A percentile compares a stretch with the other conserved stretches of the same genome.
Evolutionary conservation across 257 asterid species (phyloP).

Genomic region (Scutellaria galericulata): DNA sequence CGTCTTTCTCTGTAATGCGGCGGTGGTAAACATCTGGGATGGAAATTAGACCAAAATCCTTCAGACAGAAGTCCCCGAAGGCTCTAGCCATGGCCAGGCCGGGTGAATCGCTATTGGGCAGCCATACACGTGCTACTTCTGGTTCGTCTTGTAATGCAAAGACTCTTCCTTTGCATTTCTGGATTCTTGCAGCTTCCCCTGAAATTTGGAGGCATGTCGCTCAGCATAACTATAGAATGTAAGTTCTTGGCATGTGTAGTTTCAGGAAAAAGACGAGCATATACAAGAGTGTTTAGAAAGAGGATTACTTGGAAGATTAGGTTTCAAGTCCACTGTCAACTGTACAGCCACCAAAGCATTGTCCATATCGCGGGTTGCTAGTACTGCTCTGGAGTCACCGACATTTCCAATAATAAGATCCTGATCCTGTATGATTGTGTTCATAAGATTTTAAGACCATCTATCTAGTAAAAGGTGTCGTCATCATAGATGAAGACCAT

Average conservation of each 20-base stretch:
- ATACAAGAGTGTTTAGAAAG: slow-evolving; percentile 12
- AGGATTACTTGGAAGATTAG: slow-evolving; percentile 92
- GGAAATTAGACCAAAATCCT: slow-evolving; percentile 96
- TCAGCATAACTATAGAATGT: neutral
- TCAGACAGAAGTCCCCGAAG: slow-evolving; percentile 95
- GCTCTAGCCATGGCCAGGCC: slow-evolving; percentile 99
- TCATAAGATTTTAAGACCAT: slow-evolving; percentile 18
- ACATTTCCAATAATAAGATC: slow-evolving; percentile 92
- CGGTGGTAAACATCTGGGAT: slow-evolving; percentile 93
- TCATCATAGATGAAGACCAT: slow-evolving; percentile 5
- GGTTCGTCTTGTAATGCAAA: slow-evolving; percentile 99
- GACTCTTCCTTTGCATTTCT: slow-evolving; percentile 91
- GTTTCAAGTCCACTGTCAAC: slow-evolving; percentile 97
- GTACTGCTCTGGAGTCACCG: slow-evolving; percentile 95
- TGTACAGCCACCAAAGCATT: slow-evolving; percentile 78
- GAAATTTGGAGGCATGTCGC: slow-evolving; percentile 28
- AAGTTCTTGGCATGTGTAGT: slow-evolving; percentile 1
- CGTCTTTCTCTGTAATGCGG: slow-evolving; percentile 66
- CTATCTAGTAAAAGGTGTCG: neutral
- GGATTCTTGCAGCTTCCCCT: slow-evolving; percentile 98
- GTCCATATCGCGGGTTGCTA: slow-evolving; percentile 83
- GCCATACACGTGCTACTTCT: slow-evolving; percentile 98
- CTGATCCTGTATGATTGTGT: slow-evolving; percentile 61
- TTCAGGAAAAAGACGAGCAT: neutral
- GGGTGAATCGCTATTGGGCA: slow-evolving; percentile 95